phyloP scores from a whole-genome alignment of 164 flowering plant species.

The Kalanchoe fedtschenkoi region DNA sequence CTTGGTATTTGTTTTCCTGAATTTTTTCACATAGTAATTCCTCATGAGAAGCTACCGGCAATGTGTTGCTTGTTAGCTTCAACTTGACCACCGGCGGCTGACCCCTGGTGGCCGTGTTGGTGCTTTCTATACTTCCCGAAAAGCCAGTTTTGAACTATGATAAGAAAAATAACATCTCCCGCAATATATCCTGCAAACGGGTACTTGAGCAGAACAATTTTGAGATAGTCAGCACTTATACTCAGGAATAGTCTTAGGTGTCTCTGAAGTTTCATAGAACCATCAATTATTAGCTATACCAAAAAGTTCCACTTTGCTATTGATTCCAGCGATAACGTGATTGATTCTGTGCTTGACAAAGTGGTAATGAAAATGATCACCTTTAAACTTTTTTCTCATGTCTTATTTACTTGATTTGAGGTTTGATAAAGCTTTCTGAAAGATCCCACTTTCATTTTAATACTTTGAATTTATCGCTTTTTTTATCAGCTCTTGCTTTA shows the following conservation, averaged over 20 bases:
- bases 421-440: neutral
- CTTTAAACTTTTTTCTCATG: slow-evolving; percentile 1
- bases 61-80: neutral
- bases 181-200: neutral
- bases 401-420: neutral
- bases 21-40: neutral
- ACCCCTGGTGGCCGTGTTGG: neutral
- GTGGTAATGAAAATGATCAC: slow-evolving; percentile 1
- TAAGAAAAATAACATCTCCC: too few species aligned
- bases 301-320: neutral
- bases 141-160: neutral
- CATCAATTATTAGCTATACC: neutral
- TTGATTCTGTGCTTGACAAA: neutral
- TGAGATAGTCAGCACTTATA: too few species aligned
- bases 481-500: neutral
- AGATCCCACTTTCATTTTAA: neutral
- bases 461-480: neutral
- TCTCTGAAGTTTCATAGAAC: too few species aligned
- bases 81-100: neutral
- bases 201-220: too few species aligned
- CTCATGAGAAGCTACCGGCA: neutral
- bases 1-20: neutral
- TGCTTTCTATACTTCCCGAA: neutral
- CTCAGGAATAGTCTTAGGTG: neutral
- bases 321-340: neutral